Evolutionary conservation across 305 asterid genomes (phyloP).

Genomic region (Ajuga reptans): DNA sequence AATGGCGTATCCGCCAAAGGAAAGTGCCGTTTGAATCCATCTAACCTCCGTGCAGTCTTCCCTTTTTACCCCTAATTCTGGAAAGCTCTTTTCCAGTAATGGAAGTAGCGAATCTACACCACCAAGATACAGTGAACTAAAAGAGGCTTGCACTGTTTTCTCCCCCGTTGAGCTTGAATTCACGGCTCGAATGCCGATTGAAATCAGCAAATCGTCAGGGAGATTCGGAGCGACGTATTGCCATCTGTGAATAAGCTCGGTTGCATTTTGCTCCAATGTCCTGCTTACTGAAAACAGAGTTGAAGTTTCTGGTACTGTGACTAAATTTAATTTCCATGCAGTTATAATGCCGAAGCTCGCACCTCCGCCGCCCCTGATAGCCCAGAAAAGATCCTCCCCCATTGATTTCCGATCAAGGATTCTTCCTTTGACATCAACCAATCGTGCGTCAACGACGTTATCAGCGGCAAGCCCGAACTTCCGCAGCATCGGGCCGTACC

Average conservation of each 20-base stretch:
- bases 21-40: no score
- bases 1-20: no score
- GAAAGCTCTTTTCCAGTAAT: no score
- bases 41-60: no score
- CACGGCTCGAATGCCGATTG: neutral
- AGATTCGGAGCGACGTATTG: no score
- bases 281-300: slow-evolving; percentile 36
- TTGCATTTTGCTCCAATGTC: slow-evolving; percentile 18
- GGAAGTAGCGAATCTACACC: no score
- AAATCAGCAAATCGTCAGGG: slow-evolving; percentile 7
- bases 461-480: slow-evolving; percentile 51
- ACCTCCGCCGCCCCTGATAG: slow-evolving; percentile 60
- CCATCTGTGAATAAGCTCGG: neutral
- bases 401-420: slow-evolving; percentile 35
- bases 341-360: slow-evolving; percentile 47
- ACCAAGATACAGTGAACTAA: no score
- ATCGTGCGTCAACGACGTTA: slow-evolving; percentile 40
- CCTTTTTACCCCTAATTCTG: no score
- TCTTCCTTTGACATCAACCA: slow-evolving; percentile 41
- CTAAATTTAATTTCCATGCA: slow-evolving; percentile 37
- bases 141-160: no score
- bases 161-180: no score
- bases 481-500: slow-evolving; percentile 54
- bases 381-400: slow-evolving; percentile 42
- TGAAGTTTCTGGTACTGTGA: slow-evolving; percentile 40